phyloP scores from a whole-genome alignment of 2,329 filamentous ascomycete genomes.

The Claviceps sp. region DNA sequence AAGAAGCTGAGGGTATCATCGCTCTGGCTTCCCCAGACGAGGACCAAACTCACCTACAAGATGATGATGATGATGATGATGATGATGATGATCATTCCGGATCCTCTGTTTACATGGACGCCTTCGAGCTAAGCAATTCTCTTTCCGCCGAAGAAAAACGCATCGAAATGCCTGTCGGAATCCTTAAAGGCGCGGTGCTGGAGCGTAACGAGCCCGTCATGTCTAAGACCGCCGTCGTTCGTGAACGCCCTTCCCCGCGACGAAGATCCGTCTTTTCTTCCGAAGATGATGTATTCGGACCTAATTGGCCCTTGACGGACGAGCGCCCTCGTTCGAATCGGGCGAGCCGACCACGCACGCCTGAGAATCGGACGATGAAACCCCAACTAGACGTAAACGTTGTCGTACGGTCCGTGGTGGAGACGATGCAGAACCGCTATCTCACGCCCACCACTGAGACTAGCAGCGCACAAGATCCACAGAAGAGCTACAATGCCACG shows the following conservation, averaged over 20 bases:
- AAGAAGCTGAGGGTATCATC: slow-evolving; percentile 77
- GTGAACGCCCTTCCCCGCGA: slow-evolving; percentile 37
- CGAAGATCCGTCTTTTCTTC: slow-evolving; percentile 51
- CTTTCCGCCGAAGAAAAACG: slow-evolving; percentile 26
- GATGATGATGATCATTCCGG: slow-evolving; percentile 25
- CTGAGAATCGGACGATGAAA: slow-evolving; percentile 21
- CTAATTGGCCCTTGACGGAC: slow-evolving; percentile 31
- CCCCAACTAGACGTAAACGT: slow-evolving; percentile 27
- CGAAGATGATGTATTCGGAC: slow-evolving; percentile 53
- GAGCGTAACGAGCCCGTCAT: slow-evolving; percentile 29
- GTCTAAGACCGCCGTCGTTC: slow-evolving; percentile 38
- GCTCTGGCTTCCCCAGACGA: slow-evolving; percentile 61
- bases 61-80: slow-evolving; percentile 16
- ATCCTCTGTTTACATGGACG: slow-evolving; percentile 27
- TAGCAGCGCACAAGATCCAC: slow-evolving; percentile 24
- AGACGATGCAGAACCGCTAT: slow-evolving; percentile 46
- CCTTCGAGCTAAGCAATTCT: slow-evolving; percentile 27
- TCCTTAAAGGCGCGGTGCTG: slow-evolving; percentile 26
- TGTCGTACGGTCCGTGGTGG: slow-evolving; percentile 48
- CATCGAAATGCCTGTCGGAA: slow-evolving; percentile 30
- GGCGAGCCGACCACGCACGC: slow-evolving; percentile 29
- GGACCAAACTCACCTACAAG: slow-evolving; percentile 26
- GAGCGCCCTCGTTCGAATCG: slow-evolving; percentile 21
- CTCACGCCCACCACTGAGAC: slow-evolving; percentile 14
- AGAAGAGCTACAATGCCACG: slow-evolving; percentile 23